Evolutionary conservation across 306 rosid species (phyloP), one percentile per base, ranked within the genome.

Genomic region (Urtica urens): DNA sequence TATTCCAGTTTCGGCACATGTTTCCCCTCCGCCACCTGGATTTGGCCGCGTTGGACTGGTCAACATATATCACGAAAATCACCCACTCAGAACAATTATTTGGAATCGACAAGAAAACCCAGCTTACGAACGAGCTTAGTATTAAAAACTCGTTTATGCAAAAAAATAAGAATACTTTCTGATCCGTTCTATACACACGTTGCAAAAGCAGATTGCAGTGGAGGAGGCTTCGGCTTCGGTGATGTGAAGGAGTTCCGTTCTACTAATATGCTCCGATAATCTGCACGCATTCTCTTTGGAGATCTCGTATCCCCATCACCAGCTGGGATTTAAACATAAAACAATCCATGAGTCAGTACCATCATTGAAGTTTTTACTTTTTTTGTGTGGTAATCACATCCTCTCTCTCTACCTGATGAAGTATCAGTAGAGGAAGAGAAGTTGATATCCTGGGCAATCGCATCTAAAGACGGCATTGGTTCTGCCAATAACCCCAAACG

Each of bases 21-120:
- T 92, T 72, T 86, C 96, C 28, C 99, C 99, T 57, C 96, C 99
- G 43, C 99, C 96, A 60, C 83, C 93, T 44, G 99, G 99, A 75
- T 76, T 85, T 50, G 99, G 99, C 54, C 94, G 77, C 31, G 99
- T 92, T 60, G 96, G 99, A 65, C 99, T 92, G 84, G 68, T 74
- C 16, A 40, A 40, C 10, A 53, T 55, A 62, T 38, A 53, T 29
- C 49, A 62, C 10, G 61, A 44, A 23, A 39, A 44, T 7, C 33
- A 41, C 42, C 10, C 6, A 22, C 41, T 40, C 1, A 54, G 44
- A n/a, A n/a, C n/a, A n/a, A n/a, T n/a, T n/a, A 49, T 57, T n/a
- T n/a, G n/a, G n/a, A n/a, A n/a, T n/a, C n/a, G n/a, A n/a, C n/a
- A n/a, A n/a, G n/a, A n/a, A n/a, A n/a, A n/a, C n/a, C n/a, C n/a